These are phyloP conservation scores for Pavlovales sp. DNA, from an alignment of 208 protist genomes.

Conservation along the genomic window DNA sequence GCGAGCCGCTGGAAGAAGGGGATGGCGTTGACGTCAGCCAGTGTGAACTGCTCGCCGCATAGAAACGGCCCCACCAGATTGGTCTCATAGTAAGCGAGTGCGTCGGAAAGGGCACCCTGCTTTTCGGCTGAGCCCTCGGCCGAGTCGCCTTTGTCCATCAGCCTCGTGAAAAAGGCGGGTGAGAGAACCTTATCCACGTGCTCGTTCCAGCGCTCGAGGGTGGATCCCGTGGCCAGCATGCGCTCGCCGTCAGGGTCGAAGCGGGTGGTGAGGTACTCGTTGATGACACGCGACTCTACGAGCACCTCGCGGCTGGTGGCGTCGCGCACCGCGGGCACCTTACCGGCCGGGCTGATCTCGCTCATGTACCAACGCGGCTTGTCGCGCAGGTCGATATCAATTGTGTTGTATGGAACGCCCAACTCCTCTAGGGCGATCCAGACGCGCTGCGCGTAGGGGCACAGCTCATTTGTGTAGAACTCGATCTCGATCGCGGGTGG, in stretches of 20 bases:
- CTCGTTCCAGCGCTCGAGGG: not conserved
- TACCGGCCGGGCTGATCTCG: not conserved
- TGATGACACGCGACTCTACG: not conserved
- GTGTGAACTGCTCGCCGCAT: not conserved
- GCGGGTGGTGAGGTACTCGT: constrained; percentile 8
- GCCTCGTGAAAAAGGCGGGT: not conserved
- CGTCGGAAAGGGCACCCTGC: not conserved
- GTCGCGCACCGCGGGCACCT: not conserved
- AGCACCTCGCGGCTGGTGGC: not conserved
- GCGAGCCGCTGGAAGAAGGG: constrained; percentile 15
- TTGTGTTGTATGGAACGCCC: too few relatives aligned
- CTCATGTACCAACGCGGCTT: not conserved
- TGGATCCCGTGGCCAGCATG: not conserved
- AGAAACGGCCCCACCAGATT: not conserved
- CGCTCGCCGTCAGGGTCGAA: not conserved
- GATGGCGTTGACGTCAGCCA: not conserved
- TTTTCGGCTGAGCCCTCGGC: not conserved
- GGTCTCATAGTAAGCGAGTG: not conserved
- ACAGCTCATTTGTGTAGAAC: constrained; percentile 7
- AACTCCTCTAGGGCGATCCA: too few relatives aligned
- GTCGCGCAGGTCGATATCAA: not conserved
- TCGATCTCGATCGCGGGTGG: too few relatives aligned
- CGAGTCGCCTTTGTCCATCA: constrained; percentile 8
- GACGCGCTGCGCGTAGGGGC: not conserved
- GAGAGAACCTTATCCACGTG: not conserved